Conservation (phyloP, 306 rosid genomes). For the Vigna radiata region DNA sequence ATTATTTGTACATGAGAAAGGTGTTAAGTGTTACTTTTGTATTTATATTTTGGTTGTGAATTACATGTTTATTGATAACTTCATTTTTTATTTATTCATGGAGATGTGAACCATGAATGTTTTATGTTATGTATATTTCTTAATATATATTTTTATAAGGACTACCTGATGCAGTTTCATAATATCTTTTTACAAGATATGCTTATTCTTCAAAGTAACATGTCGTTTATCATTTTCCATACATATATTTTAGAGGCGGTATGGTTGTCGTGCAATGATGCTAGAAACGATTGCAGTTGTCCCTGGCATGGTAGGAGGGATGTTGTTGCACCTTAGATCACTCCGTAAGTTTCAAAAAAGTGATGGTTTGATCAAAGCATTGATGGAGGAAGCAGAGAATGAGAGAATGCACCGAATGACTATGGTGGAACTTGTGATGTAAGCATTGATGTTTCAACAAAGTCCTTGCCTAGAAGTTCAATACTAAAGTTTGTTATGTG, state of each 20-base stretch:
- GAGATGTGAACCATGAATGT: too few relatives aligned
- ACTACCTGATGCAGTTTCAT: constrained; percentile 7
- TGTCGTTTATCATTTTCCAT: constrained; percentile 26
- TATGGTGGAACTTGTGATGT: constrained; percentile 80
- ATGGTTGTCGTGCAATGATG: constrained; percentile 90
- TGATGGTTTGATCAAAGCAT: constrained; percentile 84
- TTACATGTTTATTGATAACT: neutral
- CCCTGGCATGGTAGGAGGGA: constrained; percentile 91
- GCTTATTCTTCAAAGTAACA: constrained; percentile 1
- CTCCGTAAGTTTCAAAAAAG: constrained; percentile 70
- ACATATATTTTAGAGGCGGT: constrained; percentile 57
- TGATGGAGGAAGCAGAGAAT: constrained; percentile 89
- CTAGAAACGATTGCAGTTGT: constrained; percentile 85
- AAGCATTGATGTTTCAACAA: too few relatives aligned
- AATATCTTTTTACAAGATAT: neutral
- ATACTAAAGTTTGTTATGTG: too few relatives aligned
- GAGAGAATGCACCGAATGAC: constrained; percentile 92
- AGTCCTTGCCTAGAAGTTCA: too few relatives aligned
- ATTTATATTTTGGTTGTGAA: neutral
- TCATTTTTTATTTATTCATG: neutral
- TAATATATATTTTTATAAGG: too few relatives aligned
- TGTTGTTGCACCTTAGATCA: constrained; percentile 71
- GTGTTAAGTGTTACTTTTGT: neutral
- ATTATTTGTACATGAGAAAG: neutral
- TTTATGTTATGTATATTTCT: too few relatives aligned